Percentiles rank a stretch among this genome's conserved stretches.
phyloP scores from a whole-genome alignment of 345 rosid genomes.

The Corchorus capsularis region DNA sequence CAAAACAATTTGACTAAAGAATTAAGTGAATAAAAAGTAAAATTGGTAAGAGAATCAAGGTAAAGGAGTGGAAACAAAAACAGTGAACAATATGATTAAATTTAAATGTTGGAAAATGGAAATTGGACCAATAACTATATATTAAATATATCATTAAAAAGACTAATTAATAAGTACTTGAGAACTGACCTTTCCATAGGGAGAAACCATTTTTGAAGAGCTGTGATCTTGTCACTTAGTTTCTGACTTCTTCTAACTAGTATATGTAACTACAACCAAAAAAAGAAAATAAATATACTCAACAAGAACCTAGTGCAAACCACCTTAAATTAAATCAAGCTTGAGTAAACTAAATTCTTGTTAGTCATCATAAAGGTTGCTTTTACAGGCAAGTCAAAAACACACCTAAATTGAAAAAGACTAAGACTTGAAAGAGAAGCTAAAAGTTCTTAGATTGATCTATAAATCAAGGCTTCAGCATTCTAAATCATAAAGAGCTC shows the following conservation, averaged over 20 bases:
- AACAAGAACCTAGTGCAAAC: not conserved
- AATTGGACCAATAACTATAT: no score
- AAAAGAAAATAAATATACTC: slow-evolving; percentile 15
- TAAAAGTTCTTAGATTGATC: not conserved
- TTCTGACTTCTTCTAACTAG: slow-evolving; percentile 61
- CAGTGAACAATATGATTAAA: no score
- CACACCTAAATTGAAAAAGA: not conserved
- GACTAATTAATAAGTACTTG: not conserved
- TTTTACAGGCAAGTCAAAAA: not conserved
- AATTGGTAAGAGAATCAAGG: no score
- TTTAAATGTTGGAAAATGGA: no score
- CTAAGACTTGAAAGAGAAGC: not conserved
- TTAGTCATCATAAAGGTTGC: not conserved
- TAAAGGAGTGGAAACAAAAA: no score
- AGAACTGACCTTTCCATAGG: slow-evolving; percentile 64
- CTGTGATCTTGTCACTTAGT: slow-evolving; percentile 62
- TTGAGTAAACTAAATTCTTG: not conserved
- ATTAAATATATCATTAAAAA: no score
- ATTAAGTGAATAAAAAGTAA: no score
- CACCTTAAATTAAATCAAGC: not conserved
- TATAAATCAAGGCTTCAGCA: slow-evolving; percentile 6
- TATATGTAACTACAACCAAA: slow-evolving; percentile 31
- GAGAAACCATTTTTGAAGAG: slow-evolving; percentile 72
- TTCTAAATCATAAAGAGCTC: not conserved
- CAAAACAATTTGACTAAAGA: no score